Evolutionary conservation across 1,139 yeast species (phyloP).

Genomic region (Nadsonia commutata): DNA sequence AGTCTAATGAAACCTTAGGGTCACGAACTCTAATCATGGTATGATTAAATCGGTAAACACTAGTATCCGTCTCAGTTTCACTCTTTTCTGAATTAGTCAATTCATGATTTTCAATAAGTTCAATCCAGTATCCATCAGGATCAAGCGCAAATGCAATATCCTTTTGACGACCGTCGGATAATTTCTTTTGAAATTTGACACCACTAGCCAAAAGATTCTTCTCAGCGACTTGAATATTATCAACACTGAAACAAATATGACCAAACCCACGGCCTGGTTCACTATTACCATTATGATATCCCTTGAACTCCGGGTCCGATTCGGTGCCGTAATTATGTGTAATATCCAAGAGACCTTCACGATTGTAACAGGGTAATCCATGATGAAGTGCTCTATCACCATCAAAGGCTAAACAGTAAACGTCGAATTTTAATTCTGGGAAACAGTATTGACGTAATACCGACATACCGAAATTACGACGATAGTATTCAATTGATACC

Average conservation of each 20-base stretch:
- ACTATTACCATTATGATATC: conserved; percentile 62
- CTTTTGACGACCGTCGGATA: conserved; percentile 81
- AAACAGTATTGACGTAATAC: conserved; percentile 38
- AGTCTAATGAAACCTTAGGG: conserved; percentile 56
- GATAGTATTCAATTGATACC: conserved; percentile 57
- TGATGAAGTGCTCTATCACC: conserved; percentile 29
- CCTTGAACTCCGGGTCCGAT: conserved; percentile 37
- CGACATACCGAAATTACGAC: conserved; percentile 60
- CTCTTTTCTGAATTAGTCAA: conserved; percentile 7
- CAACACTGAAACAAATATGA: conserved; percentile 78
- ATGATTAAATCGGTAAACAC: conserved; percentile 62
- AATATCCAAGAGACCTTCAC: conserved; percentile 72
- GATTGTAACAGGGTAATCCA: conserved; percentile 40
- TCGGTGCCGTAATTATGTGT: conserved; percentile 72
- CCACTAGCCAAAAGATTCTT: conserved; percentile 36
- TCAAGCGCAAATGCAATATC: conserved; percentile 89
- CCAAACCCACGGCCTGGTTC: conserved; percentile 87
- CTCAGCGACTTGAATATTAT: conserved; percentile 56
- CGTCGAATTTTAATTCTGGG: conserved; percentile 42
- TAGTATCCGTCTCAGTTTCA: conserved; percentile 15
- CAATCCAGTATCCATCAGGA: conserved; percentile 96
- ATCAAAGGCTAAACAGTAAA: conserved; percentile 55
- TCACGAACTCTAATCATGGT: conserved; percentile 89
- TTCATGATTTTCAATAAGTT: conserved; percentile 54
- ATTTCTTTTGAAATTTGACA: conserved; percentile 67